phyloP scores from a whole-genome alignment of 2,329 filamentous ascomycete genomes.

The Clarireedia monteithiana region DNA sequence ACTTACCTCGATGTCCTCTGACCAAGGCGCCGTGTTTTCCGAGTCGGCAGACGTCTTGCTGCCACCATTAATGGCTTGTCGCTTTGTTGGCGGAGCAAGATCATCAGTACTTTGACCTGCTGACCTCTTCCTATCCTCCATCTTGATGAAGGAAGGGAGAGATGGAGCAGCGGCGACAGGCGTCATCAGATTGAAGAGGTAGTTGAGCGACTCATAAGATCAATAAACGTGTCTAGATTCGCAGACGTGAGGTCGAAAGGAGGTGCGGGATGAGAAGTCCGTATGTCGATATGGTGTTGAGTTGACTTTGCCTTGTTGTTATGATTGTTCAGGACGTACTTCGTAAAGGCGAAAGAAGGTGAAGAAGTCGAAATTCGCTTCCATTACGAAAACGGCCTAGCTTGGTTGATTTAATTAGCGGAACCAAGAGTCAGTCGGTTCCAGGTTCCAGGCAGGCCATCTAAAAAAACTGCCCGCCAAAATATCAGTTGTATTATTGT shows the following conservation, averaged over 20 bases:
- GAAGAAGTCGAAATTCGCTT: neutral
- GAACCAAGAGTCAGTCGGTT: neutral
- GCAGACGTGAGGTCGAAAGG: slow-evolving; percentile 9
- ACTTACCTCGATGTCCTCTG: slow-evolving; percentile 68
- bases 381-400: neutral
- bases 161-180: slow-evolving; percentile 36
- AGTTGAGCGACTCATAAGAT: slow-evolving; percentile 7
- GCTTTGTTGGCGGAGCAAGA: slow-evolving; percentile 81
- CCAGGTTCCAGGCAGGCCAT: neutral
- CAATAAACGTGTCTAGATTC: neutral
- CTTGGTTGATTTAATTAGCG: neutral
- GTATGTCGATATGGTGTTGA: neutral
- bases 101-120: slow-evolving; percentile 62
- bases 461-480: neutral
- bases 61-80: slow-evolving; percentile 84
- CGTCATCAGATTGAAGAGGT: slow-evolving; percentile 49
- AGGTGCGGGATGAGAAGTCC: neutral
- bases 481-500: neutral
- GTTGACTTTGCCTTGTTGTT: slow-evolving; percentile 10
- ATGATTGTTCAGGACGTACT: neutral
- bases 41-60: slow-evolving; percentile 53
- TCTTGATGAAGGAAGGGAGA: slow-evolving; percentile 82
- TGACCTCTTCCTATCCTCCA: slow-evolving; percentile 99
- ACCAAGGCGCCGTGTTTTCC: slow-evolving; percentile 53
- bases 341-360: slow-evolving; percentile 1